Conservation (phyloP, 2,329 filamentous ascomycete genomes). For the Ascochyta rabiei region DNA sequence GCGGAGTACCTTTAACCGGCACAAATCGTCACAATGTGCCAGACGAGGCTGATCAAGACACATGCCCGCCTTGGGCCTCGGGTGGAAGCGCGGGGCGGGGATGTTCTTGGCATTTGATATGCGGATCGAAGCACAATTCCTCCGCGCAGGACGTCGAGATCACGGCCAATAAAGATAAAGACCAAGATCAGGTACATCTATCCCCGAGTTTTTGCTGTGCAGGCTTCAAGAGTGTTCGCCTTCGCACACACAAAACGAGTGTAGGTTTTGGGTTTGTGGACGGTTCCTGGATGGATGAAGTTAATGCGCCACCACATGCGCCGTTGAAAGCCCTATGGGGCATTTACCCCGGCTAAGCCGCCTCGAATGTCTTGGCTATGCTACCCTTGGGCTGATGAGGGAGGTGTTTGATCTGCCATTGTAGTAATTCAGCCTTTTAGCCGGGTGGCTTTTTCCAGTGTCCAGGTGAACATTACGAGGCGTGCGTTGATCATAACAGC, state of each 20-base stretch:
- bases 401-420: neutral
- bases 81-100: constrained; percentile 8
- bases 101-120: constrained; percentile 3
- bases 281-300: neutral
- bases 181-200: too few species aligned
- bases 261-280: neutral
- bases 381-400: neutral
- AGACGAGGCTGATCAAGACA: constrained; percentile 1
- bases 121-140: neutral
- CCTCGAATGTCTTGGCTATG: neutral
- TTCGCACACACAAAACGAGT: too few species aligned
- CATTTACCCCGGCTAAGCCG: constrained; percentile 4
- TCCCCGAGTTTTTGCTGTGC: too few species aligned
- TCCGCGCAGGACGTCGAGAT: neutral
- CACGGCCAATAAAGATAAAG: too few species aligned
- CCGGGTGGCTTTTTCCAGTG: neutral
- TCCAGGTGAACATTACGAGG: too few species aligned
- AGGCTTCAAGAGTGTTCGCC: too few species aligned
- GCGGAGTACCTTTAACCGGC: constrained; percentile 20
- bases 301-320: neutral
- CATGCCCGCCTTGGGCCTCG: constrained; percentile 15
- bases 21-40: neutral
- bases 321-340: neutral
- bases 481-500: too few species aligned
- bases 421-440: neutral